These are phyloP conservation scores for Verticillium nonalfalfae DNA, from an alignment of 2,329 filamentous ascomycete genomes.

Conservation along the genomic window DNA sequence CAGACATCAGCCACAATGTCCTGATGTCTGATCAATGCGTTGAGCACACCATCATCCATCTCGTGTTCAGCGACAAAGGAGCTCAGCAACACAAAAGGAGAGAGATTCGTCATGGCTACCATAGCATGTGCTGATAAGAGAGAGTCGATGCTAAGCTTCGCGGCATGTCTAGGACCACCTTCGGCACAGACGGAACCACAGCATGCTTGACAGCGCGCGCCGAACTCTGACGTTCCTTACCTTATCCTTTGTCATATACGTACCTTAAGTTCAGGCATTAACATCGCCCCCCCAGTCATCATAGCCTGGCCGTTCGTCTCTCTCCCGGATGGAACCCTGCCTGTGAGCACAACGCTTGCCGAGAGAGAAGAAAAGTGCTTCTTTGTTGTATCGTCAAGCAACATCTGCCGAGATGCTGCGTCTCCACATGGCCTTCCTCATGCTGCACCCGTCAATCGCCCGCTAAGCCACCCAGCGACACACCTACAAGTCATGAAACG, in stretches of 20 bases:
- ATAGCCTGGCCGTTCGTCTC: not conserved
- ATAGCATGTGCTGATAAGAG: no score
- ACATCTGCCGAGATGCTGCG: not conserved
- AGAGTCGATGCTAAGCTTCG: not conserved
- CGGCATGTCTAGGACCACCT: not conserved
- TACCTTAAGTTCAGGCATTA: not conserved
- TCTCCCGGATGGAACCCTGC: not conserved
- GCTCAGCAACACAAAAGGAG: no score
- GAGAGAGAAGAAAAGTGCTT: not conserved
- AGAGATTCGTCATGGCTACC: no score
- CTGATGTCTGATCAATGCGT: no score
- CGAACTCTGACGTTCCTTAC: no score
- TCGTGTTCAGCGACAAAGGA: no score
- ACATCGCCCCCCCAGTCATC: not conserved
- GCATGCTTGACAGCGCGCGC: not conserved
- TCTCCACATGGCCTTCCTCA: not conserved
- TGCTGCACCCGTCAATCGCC: not conserved
- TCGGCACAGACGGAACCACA: not conserved
- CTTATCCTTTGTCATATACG: no score
- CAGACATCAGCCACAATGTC: no score
- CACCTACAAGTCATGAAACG: not conserved
- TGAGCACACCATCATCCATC: no score
- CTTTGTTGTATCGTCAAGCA: not conserved
- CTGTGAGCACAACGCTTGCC: not conserved
- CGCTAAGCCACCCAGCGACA: no score